Evolutionary conservation across 345 rosid species (phyloP).

Genomic region (Syzygium oleosum): DNA sequence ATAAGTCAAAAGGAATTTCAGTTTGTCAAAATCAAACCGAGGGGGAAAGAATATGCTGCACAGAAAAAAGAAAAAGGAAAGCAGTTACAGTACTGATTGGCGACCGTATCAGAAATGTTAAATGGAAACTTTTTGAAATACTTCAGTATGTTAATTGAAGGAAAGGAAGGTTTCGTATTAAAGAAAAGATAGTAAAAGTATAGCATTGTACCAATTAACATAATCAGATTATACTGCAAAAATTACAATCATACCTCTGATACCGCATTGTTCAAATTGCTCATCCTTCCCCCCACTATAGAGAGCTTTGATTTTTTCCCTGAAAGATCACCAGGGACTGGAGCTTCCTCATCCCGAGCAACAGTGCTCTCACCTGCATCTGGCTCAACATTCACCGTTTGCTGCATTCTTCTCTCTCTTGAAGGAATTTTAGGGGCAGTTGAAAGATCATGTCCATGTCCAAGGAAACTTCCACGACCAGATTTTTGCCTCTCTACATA

Average conservation of each 20-base stretch:
- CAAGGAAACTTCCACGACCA: constrained; percentile 14
- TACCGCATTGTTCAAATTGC: background rate
- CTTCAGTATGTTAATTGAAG: background rate
- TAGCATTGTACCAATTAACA: background rate
- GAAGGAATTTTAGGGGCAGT: background rate
- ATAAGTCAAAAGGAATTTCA: background rate
- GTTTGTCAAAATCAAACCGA: background rate
- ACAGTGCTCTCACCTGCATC: background rate
- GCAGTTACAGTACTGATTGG: background rate
- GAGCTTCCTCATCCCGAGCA: background rate
- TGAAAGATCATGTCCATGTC: background rate
- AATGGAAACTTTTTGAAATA: background rate
- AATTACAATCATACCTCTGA: background rate
- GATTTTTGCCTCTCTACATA: constrained; percentile 11
- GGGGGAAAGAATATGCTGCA: background rate
- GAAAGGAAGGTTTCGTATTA: background rate
- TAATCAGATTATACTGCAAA: background rate
- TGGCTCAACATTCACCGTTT: background rate
- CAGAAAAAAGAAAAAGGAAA: background rate
- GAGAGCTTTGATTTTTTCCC: too few species aligned
- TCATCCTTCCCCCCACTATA: background rate
- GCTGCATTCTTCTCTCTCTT: background rate
- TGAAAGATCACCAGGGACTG: background rate
- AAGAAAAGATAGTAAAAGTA: background rate
- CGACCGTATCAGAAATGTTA: background rate